Conservation (phyloP, 495 filamentous ascomycete genomes). For the Penicillium steckii region DNA sequence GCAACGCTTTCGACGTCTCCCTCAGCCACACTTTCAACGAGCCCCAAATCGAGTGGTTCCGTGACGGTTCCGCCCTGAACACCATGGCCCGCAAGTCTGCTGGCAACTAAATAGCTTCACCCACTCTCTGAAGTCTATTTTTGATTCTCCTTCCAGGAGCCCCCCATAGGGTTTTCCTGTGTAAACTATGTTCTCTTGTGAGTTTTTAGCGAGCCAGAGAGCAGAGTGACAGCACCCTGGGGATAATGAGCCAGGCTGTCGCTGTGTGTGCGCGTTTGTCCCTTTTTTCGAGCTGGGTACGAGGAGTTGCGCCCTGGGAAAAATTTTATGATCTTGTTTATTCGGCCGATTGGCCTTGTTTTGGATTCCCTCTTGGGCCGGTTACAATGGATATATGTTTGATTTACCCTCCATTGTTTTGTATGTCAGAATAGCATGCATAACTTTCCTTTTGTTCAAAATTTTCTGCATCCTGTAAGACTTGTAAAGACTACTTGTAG, state of each 20-base stretch:
- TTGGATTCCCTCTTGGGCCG: constrained; percentile 40
- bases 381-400: constrained; percentile 48
- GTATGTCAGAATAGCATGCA: constrained; percentile 44
- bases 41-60: constrained; percentile 97
- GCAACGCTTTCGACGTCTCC: constrained; percentile 71
- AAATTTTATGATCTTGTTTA: constrained; percentile 45
- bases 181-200: constrained; percentile 35
- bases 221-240: constrained; percentile 2
- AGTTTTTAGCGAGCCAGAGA: constrained; percentile 22
- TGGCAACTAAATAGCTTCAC: constrained; percentile 32
- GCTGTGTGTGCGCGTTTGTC: constrained; percentile 11
- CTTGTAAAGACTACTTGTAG: not conserved
- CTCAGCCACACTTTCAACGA: constrained; percentile 96
- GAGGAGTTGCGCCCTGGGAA: constrained; percentile 40
- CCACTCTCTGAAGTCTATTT: not conserved
- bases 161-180: constrained; percentile 11
- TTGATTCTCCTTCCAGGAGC: not conserved
- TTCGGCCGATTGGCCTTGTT: constrained; percentile 31
- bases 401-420: constrained; percentile 37
- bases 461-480: not conserved
- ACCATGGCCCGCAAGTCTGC: constrained; percentile 82
- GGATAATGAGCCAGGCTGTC: not conserved
- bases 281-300: constrained; percentile 26
- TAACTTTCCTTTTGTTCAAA: constrained; percentile 35
- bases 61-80: constrained; percentile 93